Evolutionary conservation across 1,284 basidiomycete species (phyloP), one percentile per base, ranked within the genome.

Genomic region (Gymnopus androsaceus): DNA sequence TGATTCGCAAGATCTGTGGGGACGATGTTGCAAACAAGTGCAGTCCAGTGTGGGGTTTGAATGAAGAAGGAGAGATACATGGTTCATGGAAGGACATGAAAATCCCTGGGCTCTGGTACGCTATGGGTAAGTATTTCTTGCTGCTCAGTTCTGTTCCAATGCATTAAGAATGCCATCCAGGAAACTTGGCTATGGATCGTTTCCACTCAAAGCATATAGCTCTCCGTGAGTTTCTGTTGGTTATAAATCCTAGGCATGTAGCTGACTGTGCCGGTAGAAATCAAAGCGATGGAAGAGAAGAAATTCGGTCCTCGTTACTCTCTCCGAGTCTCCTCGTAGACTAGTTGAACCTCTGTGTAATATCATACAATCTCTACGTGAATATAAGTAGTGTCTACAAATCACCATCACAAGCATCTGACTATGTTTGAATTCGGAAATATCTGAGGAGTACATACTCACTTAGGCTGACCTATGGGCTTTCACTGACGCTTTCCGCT

Each of bases 201-300:
- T 81, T 83, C 68, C 74, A 83, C 62, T 81, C 82, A 2, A 82
- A 79, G 58, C 79, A 83, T 58, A 60, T 88, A 21, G 83, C 84
- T 0, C 69, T 87, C n/a, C 82, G 82, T 83, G 62, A 67, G 81
- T 76, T 25, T 21, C 23, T 55, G 52, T 40, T n/a, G 41, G 51
- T 54, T 25, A 21, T 52, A 3, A 8, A 36, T 40, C 19, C 19
- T 27, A 33, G 45, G 5, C n/a, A 19, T 19, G 15, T 4, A 45
- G 6, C 17, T 51, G 23, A 38, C 17, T 47, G 31, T n/a, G 7
- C 31, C 28, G 30, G 47, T 50, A 82, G 80, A 83, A 67, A 84
- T 87, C 64, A 80, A 85, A 62, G 82, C 81, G 4, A 79, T 82
- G 58, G 78, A 83, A 62, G 79, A 82, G 60, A 78, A 77, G 1